Percentiles rank a stretch among this genome's conserved stretches.
phyloP scores from a whole-genome alignment of 2,329 filamentous ascomycete genomes.

The Chaetothyriales sp. region DNA sequence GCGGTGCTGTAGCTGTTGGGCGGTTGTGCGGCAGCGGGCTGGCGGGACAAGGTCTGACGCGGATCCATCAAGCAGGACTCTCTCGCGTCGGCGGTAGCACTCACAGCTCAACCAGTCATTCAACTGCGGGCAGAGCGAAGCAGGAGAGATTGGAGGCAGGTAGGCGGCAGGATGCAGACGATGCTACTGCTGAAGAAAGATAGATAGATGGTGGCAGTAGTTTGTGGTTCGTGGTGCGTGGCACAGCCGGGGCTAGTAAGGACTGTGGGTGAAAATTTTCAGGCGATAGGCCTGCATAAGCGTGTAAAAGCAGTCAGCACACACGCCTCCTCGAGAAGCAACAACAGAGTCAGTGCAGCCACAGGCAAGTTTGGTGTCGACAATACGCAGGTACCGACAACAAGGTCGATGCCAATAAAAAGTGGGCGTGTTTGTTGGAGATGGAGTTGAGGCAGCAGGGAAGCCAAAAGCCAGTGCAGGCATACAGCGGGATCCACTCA shows the following conservation, averaged over 20 bases:
- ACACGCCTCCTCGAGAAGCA: not conserved
- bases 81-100: slow-evolving; percentile 8
- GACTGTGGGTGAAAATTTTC: not conserved
- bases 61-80: slow-evolving; percentile 17
- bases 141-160: slow-evolving; percentile 1
- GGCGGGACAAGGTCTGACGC: slow-evolving; percentile 17
- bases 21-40: slow-evolving; percentile 29
- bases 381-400: not conserved
- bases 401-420: not conserved
- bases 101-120: slow-evolving; percentile 11
- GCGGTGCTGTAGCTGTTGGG: slow-evolving; percentile 27
- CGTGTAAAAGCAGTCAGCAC: not conserved
- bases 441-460: not conserved
- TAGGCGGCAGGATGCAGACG: not conserved
- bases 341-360: not conserved
- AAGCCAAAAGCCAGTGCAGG: not conserved
- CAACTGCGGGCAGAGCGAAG: slow-evolving; percentile 4
- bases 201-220: no score
- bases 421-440: not conserved
- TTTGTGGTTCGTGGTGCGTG: not conserved
- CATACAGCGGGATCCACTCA: not conserved
- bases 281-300: not conserved
- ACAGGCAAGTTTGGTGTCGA: not conserved
- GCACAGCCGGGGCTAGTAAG: not conserved
- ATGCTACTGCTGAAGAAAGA: no score